phyloP scores from a whole-genome alignment of 2,329 filamentous ascomycete species.

The Fusarium tjaetaba region DNA sequence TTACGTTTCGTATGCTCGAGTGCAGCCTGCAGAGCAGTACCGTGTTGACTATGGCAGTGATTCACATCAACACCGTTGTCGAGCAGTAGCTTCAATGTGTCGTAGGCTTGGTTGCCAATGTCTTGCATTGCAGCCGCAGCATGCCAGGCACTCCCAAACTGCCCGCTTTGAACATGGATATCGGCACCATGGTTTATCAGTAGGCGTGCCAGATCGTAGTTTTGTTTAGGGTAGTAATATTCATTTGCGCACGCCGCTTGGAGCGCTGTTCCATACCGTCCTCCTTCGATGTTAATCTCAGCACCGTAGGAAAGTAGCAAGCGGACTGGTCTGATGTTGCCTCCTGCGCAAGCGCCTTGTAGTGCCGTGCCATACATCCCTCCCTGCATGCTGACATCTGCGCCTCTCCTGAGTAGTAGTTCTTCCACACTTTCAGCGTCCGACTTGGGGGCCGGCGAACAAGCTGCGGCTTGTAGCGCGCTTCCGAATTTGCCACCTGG shows the following conservation, averaged over 20 bases:
- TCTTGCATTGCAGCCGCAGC: not conserved
- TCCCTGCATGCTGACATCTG: fast-evolving
- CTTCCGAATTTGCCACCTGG: not conserved
- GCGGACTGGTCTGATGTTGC: fast-evolving
- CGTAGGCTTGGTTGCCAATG: too few relatives aligned
- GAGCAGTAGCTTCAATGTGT: not conserved
- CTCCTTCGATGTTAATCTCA: fast-evolving
- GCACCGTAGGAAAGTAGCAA: not conserved
- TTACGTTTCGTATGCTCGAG: fast-evolving
- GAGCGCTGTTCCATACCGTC: not conserved
- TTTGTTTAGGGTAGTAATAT: too few relatives aligned
- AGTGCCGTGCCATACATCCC: not conserved
- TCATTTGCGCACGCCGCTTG: not conserved
- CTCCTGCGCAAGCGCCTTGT: fast-evolving
- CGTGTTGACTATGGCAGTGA: fast-evolving
- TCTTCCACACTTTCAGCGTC: too few relatives aligned
- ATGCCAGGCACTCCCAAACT: not conserved
- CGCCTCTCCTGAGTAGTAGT: fast-evolving
- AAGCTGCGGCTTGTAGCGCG: not conserved
- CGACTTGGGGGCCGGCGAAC: too few relatives aligned
- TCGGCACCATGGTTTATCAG: not conserved
- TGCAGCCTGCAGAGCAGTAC: not conserved
- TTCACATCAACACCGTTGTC: not conserved
- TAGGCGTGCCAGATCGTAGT: fast-evolving
- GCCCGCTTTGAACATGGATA: fast-evolving